Evolutionary conservation across 2,329 filamentous ascomycete genomes (phyloP).

Genomic region (Colletotrichum coccodes): DNA sequence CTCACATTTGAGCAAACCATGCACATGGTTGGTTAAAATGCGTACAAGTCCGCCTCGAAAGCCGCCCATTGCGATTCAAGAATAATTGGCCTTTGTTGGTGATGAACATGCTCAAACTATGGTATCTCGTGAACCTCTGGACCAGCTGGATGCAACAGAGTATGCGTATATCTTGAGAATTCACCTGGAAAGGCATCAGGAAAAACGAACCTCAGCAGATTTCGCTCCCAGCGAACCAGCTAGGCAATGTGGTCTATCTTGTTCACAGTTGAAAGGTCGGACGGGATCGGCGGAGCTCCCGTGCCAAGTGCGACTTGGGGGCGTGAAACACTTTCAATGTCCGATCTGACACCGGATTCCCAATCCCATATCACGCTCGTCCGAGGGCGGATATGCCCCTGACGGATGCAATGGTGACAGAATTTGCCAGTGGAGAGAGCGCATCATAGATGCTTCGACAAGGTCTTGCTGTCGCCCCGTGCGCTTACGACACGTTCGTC

Average conservation of each 20-base stretch:
- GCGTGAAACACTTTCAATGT: constrained; percentile 26
- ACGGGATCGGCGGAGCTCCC: constrained; percentile 1
- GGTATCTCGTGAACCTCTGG: neutral
- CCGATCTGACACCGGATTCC: constrained; percentile 24
- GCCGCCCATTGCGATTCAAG: no score
- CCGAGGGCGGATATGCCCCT: constrained; percentile 1
- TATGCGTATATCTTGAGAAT: neutral
- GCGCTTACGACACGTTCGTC: neutral
- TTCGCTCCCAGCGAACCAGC: neutral
- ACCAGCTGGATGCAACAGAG: neutral
- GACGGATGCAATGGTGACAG: neutral
- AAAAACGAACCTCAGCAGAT: neutral
- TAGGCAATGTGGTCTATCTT: neutral
- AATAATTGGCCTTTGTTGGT: neutral
- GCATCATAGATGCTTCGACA: constrained; percentile 5
- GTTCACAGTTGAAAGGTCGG: neutral
- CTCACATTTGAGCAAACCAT: neutral
- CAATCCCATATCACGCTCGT: constrained; percentile 12
- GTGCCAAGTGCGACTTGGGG: constrained; percentile 10
- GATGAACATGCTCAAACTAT: neutral
- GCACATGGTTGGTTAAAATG: neutral
- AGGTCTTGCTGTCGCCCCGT: neutral
- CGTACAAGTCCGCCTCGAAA: neutral
- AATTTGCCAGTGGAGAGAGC: neutral
- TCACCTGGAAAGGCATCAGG: neutral